A percentile compares a stretch with the other conserved stretches of the same genome.
Conservation (phyloP, 768 basidiomycete genomes). For the Tricholoma sp. region DNA sequence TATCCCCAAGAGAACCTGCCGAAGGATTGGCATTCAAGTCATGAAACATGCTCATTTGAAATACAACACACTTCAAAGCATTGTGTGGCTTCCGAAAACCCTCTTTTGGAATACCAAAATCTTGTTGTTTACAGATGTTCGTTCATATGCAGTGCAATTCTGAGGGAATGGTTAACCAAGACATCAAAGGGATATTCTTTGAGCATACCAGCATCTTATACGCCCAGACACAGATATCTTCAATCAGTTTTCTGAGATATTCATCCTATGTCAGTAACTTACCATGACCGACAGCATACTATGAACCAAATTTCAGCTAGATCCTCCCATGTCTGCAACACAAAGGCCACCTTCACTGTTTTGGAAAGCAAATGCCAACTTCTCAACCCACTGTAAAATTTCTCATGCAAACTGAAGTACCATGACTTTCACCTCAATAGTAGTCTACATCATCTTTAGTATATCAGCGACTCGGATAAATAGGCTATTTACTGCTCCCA, state of each 20-base stretch:
- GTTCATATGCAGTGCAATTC: neutral
- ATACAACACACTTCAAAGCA: neutral
- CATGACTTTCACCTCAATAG: no score
- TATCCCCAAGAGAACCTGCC: no score
- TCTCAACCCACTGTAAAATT: no score
- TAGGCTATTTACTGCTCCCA: no score
- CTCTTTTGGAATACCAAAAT: neutral
- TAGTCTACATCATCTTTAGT: neutral
- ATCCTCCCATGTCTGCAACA: neutral
- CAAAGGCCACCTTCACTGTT: neutral
- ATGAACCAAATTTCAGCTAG: no score
- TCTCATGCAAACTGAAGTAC: no score
- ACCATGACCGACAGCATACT: neutral
- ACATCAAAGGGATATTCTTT: neutral
- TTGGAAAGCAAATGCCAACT: neutral
- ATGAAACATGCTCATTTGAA: neutral
- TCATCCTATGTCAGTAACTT: no score
- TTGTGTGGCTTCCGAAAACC: neutral
- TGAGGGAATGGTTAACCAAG: neutral
- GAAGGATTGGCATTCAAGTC: neutral
- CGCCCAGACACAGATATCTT: no score
- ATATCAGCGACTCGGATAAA: neutral
- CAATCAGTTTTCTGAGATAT: no score
- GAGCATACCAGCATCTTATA: no score
- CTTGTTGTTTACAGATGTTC: neutral